These are phyloP conservation scores for Carallia pectinifolia DNA, from an alignment of 345 rosid genomes.

Conservation along the genomic window DNA sequence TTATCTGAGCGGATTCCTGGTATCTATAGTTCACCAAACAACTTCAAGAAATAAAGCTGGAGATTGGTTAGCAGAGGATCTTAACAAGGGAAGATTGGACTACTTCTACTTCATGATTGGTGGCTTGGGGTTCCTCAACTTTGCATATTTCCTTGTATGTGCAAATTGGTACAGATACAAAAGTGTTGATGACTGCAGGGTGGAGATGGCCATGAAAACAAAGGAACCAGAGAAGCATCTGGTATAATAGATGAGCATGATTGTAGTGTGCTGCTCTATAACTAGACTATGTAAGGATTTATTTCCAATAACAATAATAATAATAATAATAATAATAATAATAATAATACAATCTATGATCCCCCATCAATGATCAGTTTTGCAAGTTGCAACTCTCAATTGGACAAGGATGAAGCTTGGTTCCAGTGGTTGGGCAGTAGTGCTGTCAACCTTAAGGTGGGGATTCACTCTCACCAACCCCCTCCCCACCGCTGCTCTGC, in stretches of 20 bases:
- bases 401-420: too few species aligned
- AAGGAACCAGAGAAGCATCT: not conserved
- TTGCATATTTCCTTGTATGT: not conserved
- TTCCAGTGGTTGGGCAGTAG: too few species aligned
- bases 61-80: constrained; percentile 1
- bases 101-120: constrained; percentile 1
- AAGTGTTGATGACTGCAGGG: not conserved
- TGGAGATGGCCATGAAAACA: not conserved
- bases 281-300: too few species aligned
- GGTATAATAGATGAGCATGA: not conserved
- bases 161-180: constrained; percentile 2
- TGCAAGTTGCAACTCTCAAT: too few species aligned
- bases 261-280: too few species aligned
- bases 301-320: too few species aligned
- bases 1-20: not conserved
- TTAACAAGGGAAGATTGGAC: constrained; percentile 6
- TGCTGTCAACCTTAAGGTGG: too few species aligned
- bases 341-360: too few species aligned
- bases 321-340: too few species aligned
- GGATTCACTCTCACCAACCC: too few species aligned
- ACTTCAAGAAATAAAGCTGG: not conserved
- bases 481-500: too few species aligned
- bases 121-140: not conserved
- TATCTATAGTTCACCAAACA: not conserved
- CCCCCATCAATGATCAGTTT: too few species aligned